Evolutionary conservation across 768 basidiomycete species (phyloP).

Genomic region (Mycena pura): DNA sequence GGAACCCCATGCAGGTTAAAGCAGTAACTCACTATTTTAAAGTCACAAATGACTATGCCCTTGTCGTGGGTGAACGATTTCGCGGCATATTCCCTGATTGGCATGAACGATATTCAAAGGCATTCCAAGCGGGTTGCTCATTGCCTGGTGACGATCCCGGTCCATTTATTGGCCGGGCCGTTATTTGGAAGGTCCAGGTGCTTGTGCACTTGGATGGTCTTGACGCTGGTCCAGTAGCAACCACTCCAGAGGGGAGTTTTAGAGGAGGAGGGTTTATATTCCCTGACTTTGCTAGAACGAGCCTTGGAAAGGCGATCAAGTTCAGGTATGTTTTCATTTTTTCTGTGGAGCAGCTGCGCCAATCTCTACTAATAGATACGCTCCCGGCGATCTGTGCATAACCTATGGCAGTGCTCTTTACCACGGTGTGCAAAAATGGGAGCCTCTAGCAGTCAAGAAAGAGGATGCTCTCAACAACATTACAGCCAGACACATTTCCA

Average conservation of each 20-base stretch:
- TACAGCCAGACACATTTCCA: slow-evolving; percentile 22
- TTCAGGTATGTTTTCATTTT: slow-evolving; percentile 20
- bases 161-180: slow-evolving; percentile 26
- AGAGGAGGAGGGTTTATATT: slow-evolving; percentile 26
- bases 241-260: slow-evolving; percentile 26
- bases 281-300: slow-evolving; percentile 20
- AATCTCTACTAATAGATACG: slow-evolving; percentile 18
- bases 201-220: slow-evolving; percentile 22
- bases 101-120: slow-evolving; percentile 10
- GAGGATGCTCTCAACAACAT: not conserved
- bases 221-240: slow-evolving; percentile 27
- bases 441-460: not conserved
- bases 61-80: not conserved
- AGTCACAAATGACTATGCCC: not conserved
- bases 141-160: slow-evolving; percentile 19
- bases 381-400: slow-evolving; percentile 23
- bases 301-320: slow-evolving; percentile 4
- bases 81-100: slow-evolving; percentile 11
- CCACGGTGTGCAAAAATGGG: no score
- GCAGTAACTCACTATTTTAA: slow-evolving; percentile 14
- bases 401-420: no score
- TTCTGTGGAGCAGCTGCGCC: not conserved
- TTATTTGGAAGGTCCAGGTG: slow-evolving; percentile 31
- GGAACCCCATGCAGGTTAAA: not conserved
- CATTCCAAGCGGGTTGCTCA: slow-evolving; percentile 21